Evolutionary conservation across 1,284 basidiomycete genomes (phyloP).

Genomic region (Meripilus lineatus): DNA sequence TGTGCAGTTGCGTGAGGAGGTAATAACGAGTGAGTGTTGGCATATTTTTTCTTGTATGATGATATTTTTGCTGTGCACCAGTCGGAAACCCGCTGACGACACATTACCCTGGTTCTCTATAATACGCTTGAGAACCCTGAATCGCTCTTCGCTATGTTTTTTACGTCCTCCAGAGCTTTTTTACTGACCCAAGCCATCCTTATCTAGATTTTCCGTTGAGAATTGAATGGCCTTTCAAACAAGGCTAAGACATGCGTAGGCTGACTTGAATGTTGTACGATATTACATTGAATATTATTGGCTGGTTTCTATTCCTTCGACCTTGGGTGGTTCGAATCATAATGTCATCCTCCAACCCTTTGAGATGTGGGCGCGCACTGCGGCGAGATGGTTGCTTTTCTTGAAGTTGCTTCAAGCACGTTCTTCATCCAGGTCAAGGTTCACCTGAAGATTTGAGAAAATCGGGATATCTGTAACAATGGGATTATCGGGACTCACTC

Average conservation of each 20-base stretch:
- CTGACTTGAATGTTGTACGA: neutral
- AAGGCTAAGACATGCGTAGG: no score
- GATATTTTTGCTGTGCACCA: conserved; percentile 28
- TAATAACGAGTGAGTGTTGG: no score
- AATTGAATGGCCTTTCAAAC: no score
- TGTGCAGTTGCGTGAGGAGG: no score
- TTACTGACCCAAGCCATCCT: neutral
- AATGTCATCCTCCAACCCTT: neutral
- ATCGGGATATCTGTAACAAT: neutral
- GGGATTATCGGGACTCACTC: conserved; percentile 3
- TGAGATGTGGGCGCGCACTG: neutral
- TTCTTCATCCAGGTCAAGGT: neutral
- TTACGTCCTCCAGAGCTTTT: neutral
- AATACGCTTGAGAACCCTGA: conserved; percentile 15
- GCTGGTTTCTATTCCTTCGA: neutral
- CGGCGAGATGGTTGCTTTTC: no score
- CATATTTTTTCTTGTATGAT: no score
- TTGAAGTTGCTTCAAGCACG: no score
- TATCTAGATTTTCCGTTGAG: neutral
- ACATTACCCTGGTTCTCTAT: conserved; percentile 13
- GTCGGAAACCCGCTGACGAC: conserved; percentile 12
- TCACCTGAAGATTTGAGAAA: neutral
- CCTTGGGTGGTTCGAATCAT: neutral
- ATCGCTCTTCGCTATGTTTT: neutral
- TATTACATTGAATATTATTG: no score